Conservation (phyloP, 2,329 filamentous ascomycete genomes). For the Rutstroemia sp. region DNA sequence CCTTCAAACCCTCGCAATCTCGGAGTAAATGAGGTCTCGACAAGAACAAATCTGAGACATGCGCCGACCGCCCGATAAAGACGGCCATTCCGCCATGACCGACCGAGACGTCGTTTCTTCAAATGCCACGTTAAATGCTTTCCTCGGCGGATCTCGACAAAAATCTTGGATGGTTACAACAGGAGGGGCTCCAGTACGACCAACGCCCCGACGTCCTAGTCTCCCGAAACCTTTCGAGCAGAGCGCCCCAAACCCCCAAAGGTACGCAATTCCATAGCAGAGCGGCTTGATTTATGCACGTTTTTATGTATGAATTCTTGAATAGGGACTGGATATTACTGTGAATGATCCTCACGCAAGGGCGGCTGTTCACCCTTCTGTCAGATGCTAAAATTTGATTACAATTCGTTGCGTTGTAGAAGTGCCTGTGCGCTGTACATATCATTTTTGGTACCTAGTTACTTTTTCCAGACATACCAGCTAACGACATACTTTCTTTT, state of each 20-base stretch:
- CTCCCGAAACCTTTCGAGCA: constrained; percentile 14
- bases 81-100: constrained; percentile 17
- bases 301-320: neutral
- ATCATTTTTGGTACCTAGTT: neutral
- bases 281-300: neutral
- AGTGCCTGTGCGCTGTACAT: neutral
- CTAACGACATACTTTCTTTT: neutral
- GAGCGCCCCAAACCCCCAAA: constrained; percentile 13
- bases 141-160: constrained; percentile 27
- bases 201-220: constrained; percentile 23
- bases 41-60: constrained; percentile 18
- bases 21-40: constrained; percentile 15
- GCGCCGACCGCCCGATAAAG: constrained; percentile 29
- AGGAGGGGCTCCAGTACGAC: constrained; percentile 22
- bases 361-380: no score
- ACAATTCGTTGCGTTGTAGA: neutral
- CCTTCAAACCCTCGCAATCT: constrained; percentile 6
- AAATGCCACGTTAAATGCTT: constrained; percentile 29
- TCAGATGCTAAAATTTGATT: no score
- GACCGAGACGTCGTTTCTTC: constrained; percentile 28
- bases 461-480: neutral
- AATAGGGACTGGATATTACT: neutral
- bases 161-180: constrained; percentile 30
- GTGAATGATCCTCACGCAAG: neutral
- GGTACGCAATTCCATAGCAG: constrained; percentile 7